Base-by-base conservation (phyloP, 1,284 basidiomycete species). In the Cryptococcus sp. region DNA sequence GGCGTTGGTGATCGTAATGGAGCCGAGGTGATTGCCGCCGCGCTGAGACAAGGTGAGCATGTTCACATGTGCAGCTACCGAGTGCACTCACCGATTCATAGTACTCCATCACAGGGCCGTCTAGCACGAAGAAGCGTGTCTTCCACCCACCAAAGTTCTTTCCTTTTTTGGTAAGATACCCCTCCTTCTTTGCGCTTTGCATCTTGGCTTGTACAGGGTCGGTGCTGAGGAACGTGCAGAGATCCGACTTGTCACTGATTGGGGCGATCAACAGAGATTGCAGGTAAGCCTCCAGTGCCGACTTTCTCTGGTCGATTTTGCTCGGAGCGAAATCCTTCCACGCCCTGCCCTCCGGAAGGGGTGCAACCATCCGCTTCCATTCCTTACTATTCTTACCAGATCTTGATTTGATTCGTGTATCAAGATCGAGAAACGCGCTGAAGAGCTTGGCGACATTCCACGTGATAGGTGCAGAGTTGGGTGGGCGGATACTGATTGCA, bases 301-400 rank as follows among this genome's bases (percentile, higher is more conserved):
- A 83, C 88, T 95, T 96, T 65, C 93, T 82, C 75, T 94, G 91
- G 81, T 98, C 95, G 41, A 94, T 91, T 80, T 91, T 94, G 54
- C 91, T 91, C 13, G 95, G 94, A 2, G 94, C 94, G 77, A 96
- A 92, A 79, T 98, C 95, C 76, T 88, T 94, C 89, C 95, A 98
- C 10, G 96, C 82, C 76, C 88, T 89, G 54, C 90, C 90, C 73
- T 99, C 95, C 1, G 95, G 95, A 56, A 99, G 77, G 47, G 81
- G 83, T 20, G 84, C 86, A 54, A 98, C 86, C 80, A 91, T 90
- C 25, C 83, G 83, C 49, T 88, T 82, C 66, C 84, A 85, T 82
- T 82, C 88, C 62, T 90, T 88, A 59, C 82, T 83, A 20, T 68
- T 82, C 56, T 75, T 76, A 75, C 71, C 87, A 79, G 67, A 88